Base-by-base conservation (phyloP, 768 basidiomycete species). In the Chalciporus piperatus region DNA sequence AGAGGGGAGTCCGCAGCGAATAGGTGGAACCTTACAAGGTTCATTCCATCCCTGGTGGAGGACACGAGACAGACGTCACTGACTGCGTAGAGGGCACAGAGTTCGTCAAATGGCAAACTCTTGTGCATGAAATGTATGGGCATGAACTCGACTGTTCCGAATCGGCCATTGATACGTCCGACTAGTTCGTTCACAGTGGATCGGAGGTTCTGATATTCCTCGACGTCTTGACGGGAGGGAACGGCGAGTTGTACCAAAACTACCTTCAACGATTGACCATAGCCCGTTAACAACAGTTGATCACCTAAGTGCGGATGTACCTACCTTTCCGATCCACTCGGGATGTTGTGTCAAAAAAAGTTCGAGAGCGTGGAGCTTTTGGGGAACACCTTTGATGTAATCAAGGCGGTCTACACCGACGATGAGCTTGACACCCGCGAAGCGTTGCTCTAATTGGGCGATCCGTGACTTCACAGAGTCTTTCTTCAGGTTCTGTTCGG, bases 101-200 rank as follows among this genome's bases (percentile, higher is more conserved):
- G 80, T 66, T 99, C 97, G 66, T 97, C 92, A 64, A 98, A 95
- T 0, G 84, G 73, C 47, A 98, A 76, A 57, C 85, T 88, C 72
- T 95, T 95, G 80, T 98, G 96, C 92, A 98, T 92, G 71, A 97
- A 98, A 71, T 98, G 97, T 54, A 99, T 98, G 6, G 97, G 97
- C 92, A 98, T 97, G 68, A 96, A 98, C 61, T 99, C 97, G 65
- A 98, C 94, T 1, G 97, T 98, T 27, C 97, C 97, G 63, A 99
- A 99, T 9, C 94, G 88, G 8, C 97, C 97, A 66, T 99, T 99
- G 73, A 99, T 98, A 22, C 96, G 84, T 2, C 97, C 97, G 27
- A 99, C 97, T 44, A 99, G 83, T 69, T 99, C 95, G 75, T 98
- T 98, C 47, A 98, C 94, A 2, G 89, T 92, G 16, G 93, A 85